Evolutionary conservation across 140 eudicot species (phyloP).

Genomic region (Ambrosia hybrid): DNA sequence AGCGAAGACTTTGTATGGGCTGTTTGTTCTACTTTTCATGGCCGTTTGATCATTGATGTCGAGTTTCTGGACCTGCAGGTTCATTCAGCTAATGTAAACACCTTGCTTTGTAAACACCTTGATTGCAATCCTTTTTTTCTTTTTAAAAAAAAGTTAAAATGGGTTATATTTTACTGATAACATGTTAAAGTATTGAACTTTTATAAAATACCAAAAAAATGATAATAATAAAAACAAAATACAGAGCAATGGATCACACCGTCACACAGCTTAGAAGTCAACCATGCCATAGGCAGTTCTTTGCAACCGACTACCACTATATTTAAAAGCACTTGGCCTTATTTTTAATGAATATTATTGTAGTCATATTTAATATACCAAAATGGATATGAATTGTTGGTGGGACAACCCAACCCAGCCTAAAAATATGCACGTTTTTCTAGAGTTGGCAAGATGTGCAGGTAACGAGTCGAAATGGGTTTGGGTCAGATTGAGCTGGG

Average conservation of each 20-base stretch:
- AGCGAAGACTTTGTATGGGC: slow-evolving; percentile 91
- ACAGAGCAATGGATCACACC: not conserved
- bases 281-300: not conserved
- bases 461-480: too few species aligned
- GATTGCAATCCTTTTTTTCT: too few species aligned
- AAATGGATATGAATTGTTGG: too few species aligned
- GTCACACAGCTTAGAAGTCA: not conserved
- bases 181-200: not conserved
- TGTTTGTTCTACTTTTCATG: slow-evolving; percentile 65
- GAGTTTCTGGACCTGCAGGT: slow-evolving; percentile 90
- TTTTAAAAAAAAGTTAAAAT: too few species aligned
- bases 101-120: slow-evolving; percentile 3
- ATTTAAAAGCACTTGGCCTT: too few species aligned
- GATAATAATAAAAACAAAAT: not conserved
- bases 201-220: not conserved
- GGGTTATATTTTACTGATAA: not conserved
- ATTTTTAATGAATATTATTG: too few species aligned
- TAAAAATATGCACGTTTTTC: too few species aligned
- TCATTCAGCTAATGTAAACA: slow-evolving; percentile 65
- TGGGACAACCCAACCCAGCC: too few species aligned
- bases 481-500: too few species aligned
- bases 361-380: too few species aligned
- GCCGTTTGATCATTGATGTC: slow-evolving; percentile 78
- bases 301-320: too few species aligned
- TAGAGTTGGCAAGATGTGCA: too few species aligned